These are phyloP conservation scores for Marasmius tenuissimus DNA, from an alignment of 1,284 basidiomycete genomes.

Conservation along the genomic window DNA sequence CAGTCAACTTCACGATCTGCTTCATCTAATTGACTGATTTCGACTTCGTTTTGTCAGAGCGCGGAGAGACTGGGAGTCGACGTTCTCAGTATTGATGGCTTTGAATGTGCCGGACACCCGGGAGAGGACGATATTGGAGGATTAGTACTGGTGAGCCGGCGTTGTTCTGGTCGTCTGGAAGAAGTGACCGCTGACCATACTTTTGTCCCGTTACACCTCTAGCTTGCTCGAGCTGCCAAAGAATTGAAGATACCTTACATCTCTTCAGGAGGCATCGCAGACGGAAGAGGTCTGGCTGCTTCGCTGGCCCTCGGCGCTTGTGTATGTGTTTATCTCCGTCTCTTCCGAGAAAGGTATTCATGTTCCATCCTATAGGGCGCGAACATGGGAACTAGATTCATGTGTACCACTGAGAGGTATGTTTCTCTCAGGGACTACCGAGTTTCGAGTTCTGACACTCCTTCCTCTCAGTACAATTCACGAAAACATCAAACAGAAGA, in stretches of 20 bases:
- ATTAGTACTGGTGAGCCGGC: conserved; percentile 70
- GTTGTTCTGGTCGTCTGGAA: neutral
- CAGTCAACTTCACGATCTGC: conserved; percentile 7
- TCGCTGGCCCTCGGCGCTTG: conserved; percentile 82
- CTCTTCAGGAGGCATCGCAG: conserved; percentile 86
- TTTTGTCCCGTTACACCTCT: neutral
- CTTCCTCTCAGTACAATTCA: conserved; percentile 69
- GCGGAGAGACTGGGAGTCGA: conserved; percentile 82
- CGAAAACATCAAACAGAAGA: conserved; percentile 87
- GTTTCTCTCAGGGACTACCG: conserved; percentile 1
- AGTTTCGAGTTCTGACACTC: conserved; percentile 4
- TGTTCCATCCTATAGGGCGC: conserved; percentile 51
- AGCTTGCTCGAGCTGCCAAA: conserved; percentile 87
- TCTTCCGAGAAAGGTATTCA: neutral
- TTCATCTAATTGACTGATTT: neutral
- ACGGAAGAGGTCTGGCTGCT: conserved; percentile 81
- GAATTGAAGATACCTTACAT: conserved; percentile 87
- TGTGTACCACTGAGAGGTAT: conserved; percentile 79
- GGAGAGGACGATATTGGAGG: conserved; percentile 95
- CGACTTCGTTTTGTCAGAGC: conserved; percentile 40
- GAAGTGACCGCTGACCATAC: neutral
- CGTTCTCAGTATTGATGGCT: conserved; percentile 85
- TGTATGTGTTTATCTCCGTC: conserved; percentile 42
- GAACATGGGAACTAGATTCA: conserved; percentile 91
- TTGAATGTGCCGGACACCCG: conserved; percentile 93